Conservation (phyloP, 2,329 filamentous ascomycete species). For the Fusarium tuaranense region DNA sequence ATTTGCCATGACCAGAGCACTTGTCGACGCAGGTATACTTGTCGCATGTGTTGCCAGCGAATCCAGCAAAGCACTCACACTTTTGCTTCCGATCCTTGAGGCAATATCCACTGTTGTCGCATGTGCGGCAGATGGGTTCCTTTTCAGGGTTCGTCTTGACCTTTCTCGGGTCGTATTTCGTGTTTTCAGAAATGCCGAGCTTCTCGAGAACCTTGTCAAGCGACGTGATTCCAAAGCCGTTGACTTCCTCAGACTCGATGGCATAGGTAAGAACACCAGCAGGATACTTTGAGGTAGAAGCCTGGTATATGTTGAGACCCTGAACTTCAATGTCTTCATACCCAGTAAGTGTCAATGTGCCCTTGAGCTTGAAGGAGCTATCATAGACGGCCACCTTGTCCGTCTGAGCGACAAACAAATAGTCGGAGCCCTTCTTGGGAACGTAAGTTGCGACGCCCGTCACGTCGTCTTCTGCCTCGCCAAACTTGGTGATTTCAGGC, state of each 20-base stretch:
- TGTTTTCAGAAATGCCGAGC: slow-evolving; percentile 51
- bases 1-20: slow-evolving; percentile 57
- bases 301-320: slow-evolving; percentile 57
- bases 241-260: slow-evolving; percentile 53
- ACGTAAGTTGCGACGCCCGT: slow-evolving; percentile 57
- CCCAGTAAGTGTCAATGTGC: slow-evolving; percentile 52
- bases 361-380: slow-evolving; percentile 49
- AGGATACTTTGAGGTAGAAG: slow-evolving; percentile 49
- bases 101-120: slow-evolving; percentile 54
- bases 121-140: slow-evolving; percentile 49
- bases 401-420: slow-evolving; percentile 55
- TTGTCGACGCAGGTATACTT: slow-evolving; percentile 53
- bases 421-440: slow-evolving; percentile 52
- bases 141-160: slow-evolving; percentile 35
- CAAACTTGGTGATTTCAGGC: slow-evolving; percentile 52
- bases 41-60: slow-evolving; percentile 50
- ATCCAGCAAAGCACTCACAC: slow-evolving; percentile 59
- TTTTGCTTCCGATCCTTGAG: slow-evolving; percentile 34
- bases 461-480: slow-evolving; percentile 52
- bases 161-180: slow-evolving; percentile 52
- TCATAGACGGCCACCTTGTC: slow-evolving; percentile 55
- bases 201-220: slow-evolving; percentile 49
- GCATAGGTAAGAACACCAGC: slow-evolving; percentile 55
- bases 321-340: slow-evolving; percentile 56
- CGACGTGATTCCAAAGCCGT: slow-evolving; percentile 55